Evolutionary conservation across 1,284 basidiomycete genomes (phyloP).

Genomic region (Ustilago esculenta): DNA sequence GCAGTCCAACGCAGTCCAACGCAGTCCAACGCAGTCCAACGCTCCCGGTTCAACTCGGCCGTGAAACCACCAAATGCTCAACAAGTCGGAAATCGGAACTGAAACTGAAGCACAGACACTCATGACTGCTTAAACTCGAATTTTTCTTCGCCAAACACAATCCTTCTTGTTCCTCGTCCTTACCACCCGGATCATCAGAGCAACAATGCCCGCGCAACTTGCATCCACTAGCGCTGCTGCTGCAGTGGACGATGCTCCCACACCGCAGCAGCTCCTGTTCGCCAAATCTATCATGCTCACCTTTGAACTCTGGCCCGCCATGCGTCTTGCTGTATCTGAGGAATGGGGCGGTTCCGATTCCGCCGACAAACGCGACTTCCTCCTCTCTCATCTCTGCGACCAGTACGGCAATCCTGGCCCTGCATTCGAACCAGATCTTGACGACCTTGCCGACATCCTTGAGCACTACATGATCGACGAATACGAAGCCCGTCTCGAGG

Average conservation of each 20-base stretch:
- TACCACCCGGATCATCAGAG: not conserved
- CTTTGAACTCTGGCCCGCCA: constrained; percentile 63
- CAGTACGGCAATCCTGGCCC: constrained; percentile 49
- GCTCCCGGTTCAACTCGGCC: constrained; percentile 16
- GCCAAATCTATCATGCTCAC: constrained; percentile 59
- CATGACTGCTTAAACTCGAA: constrained; percentile 8
- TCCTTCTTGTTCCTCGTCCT: not conserved
- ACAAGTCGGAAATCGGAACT: constrained; percentile 15
- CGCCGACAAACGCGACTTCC: constrained; percentile 57
- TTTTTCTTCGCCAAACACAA: constrained; percentile 1
- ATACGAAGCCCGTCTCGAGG: constrained; percentile 61
- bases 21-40: too few species aligned
- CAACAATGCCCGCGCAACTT: constrained; percentile 24
- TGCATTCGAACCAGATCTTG: constrained; percentile 52
- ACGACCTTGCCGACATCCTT: constrained; percentile 61
- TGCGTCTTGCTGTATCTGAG: constrained; percentile 62
- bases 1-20: too few species aligned
- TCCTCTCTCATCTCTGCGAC: constrained; percentile 62
- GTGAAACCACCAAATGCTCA: not conserved
- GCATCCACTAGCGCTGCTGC: constrained; percentile 13
- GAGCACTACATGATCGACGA: constrained; percentile 62
- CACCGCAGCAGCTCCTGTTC: constrained; percentile 59
- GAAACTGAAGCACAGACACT: constrained; percentile 11
- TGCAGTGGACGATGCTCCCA: constrained; percentile 28
- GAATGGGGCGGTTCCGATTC: constrained; percentile 63